Evolutionary conservation across 768 basidiomycete species (phyloP).

Genomic region (Neoboletus magnificus): DNA sequence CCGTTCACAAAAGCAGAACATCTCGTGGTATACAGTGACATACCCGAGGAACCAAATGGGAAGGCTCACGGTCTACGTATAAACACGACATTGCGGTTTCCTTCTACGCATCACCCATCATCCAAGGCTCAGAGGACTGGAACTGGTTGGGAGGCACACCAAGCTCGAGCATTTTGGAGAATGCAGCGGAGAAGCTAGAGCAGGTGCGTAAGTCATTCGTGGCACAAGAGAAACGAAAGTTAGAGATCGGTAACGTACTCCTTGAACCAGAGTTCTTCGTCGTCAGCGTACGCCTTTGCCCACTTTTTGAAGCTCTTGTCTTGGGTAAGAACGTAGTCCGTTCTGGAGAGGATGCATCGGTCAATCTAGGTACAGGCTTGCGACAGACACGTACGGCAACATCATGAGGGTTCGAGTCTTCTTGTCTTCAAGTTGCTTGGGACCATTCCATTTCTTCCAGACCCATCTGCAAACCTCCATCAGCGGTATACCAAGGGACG

Average conservation of each 20-base stretch:
- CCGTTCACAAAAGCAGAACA: background rate
- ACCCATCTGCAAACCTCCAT: constrained; percentile 52
- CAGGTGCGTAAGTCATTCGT: background rate
- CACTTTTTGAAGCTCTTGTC: constrained; percentile 93
- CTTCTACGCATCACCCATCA: constrained; percentile 44
- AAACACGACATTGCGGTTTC: background rate
- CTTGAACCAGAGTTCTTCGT: constrained; percentile 86
- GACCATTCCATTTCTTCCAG: constrained; percentile 95
- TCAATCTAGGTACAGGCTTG: background rate
- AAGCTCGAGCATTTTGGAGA: constrained; percentile 83
- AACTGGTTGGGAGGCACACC: constrained; percentile 87
- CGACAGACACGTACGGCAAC: constrained; percentile 66
- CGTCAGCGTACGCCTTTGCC: constrained; percentile 83
- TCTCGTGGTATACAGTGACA: background rate
- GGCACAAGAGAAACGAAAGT: background rate
- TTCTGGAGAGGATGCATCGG: constrained; percentile 36
- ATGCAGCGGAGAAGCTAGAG: constrained; percentile 74
- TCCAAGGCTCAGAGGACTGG: constrained; percentile 69
- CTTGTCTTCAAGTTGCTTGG: constrained; percentile 94
- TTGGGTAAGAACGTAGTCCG: constrained; percentile 83
- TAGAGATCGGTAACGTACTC: constrained; percentile 59
- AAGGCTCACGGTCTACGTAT: background rate
- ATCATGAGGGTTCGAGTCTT: constrained; percentile 89
- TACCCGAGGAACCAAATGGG: too few species aligned
- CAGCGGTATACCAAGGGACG: background rate